Conservation (phyloP, 2,329 filamentous ascomycete species). For the Monilinia fructicola region DNA sequence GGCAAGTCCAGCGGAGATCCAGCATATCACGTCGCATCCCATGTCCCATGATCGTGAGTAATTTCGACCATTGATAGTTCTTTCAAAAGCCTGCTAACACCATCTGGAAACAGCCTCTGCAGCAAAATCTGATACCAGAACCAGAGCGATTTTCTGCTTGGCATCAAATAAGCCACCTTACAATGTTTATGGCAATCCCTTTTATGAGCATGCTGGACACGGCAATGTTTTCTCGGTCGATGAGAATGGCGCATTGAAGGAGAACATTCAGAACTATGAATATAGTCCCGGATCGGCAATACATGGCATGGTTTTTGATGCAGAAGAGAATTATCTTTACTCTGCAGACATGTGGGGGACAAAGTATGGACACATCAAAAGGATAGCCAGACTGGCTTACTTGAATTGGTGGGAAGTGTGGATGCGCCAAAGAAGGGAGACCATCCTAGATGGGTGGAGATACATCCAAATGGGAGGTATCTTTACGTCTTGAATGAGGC, state of each 20-base stretch:
- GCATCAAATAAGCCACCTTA: slow-evolving; percentile 76
- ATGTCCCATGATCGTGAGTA: slow-evolving; percentile 42
- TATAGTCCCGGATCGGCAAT: slow-evolving; percentile 71
- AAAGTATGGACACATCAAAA: slow-evolving; percentile 85
- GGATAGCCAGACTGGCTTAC: slow-evolving; percentile 55
- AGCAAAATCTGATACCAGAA: slow-evolving; percentile 69
- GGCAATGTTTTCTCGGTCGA: slow-evolving; percentile 73
- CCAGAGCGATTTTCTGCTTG: slow-evolving; percentile 84
- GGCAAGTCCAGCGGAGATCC: slow-evolving; percentile 71
- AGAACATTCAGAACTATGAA: slow-evolving; percentile 70
- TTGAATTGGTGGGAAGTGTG: slow-evolving; percentile 70
- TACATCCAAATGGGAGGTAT: slow-evolving; percentile 74
- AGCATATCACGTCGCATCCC: slow-evolving; percentile 48
- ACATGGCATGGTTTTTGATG: slow-evolving; percentile 80
- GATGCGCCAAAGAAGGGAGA: slow-evolving; percentile 69
- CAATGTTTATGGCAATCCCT: slow-evolving; percentile 84
- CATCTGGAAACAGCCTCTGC: slow-evolving; percentile 53
- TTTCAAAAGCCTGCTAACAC: slow-evolving; percentile 22
- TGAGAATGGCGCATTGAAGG: slow-evolving; percentile 54
- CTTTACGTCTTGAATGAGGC: slow-evolving; percentile 87
- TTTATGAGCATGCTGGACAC: slow-evolving; percentile 81
- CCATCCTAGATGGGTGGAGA: slow-evolving; percentile 85
- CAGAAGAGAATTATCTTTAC: slow-evolving; percentile 72
- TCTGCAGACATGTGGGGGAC: slow-evolving; percentile 73
- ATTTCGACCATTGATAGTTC: slow-evolving; percentile 47